Evolutionary conservation across 2,329 filamentous ascomycete species (phyloP).

Genomic region (Parafenestella ontariensis): DNA sequence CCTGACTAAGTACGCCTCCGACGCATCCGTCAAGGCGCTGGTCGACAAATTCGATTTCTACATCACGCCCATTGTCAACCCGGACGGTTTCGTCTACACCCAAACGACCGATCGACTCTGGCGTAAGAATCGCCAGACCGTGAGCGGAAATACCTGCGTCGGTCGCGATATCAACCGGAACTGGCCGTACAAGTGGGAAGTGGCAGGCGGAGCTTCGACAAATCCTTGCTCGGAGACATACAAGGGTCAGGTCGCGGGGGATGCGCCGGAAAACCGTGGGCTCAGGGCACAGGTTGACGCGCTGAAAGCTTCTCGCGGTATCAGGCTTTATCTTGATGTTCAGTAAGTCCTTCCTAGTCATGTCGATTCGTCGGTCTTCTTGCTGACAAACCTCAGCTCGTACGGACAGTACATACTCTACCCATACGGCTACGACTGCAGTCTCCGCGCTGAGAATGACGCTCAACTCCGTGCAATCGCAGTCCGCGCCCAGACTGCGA

Average conservation of each 20-base stretch:
- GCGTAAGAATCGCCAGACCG: slow-evolving; percentile 50
- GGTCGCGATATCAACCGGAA: slow-evolving; percentile 51
- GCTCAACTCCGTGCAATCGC: slow-evolving; percentile 59
- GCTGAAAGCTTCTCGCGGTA: slow-evolving; percentile 54
- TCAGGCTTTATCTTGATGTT: slow-evolving; percentile 69
- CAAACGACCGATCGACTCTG: slow-evolving; percentile 50
- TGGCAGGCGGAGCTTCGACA: slow-evolving; percentile 44
- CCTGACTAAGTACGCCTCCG: slow-evolving; percentile 42
- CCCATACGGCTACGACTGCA: slow-evolving; percentile 67
- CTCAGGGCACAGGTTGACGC: slow-evolving; percentile 53
- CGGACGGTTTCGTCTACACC: slow-evolving; percentile 46
- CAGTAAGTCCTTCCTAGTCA: slow-evolving; percentile 59
- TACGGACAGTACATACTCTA: slow-evolving; percentile 48
- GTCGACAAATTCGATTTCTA: slow-evolving; percentile 49
- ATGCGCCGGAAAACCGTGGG: slow-evolving; percentile 43
- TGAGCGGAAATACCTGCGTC: slow-evolving; percentile 40
- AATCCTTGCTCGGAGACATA: slow-evolving; percentile 48
- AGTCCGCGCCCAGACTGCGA: slow-evolving; percentile 57
- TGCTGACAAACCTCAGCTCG: slow-evolving; percentile 6
- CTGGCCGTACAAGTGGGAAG: slow-evolving; percentile 49
- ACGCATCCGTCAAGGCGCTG: slow-evolving; percentile 41
- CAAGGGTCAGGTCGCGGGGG: slow-evolving; percentile 43
- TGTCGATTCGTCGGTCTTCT: neutral
- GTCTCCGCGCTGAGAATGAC: slow-evolving; percentile 55
- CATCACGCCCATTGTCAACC: slow-evolving; percentile 34